Evolutionary conservation across 2,329 filamentous ascomycete genomes (phyloP).

Genomic region (Xylaria digitata): DNA sequence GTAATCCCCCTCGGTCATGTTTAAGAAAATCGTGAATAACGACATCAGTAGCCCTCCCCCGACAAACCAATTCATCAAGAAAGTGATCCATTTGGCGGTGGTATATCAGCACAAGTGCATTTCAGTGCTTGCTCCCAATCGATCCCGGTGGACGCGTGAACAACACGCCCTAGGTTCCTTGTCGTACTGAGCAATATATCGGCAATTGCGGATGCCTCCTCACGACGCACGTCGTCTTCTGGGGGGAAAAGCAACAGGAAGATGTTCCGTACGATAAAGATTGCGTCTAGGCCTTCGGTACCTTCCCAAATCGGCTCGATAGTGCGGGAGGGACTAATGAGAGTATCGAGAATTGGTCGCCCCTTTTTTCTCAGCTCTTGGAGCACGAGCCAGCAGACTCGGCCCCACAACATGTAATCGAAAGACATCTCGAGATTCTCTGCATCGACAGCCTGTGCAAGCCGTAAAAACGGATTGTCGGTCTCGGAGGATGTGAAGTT

Average conservation of each 20-base stretch:
- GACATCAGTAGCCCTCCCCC: no score
- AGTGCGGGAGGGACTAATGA: no score
- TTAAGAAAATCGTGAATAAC: no score
- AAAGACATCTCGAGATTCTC: slow-evolving; percentile 21
- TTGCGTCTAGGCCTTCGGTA: background rate
- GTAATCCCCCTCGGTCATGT: no score
- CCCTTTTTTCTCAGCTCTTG: slow-evolving; percentile 13
- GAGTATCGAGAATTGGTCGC: slow-evolving; percentile 14
- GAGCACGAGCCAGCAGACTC: slow-evolving; percentile 28
- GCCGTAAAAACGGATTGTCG: slow-evolving; percentile 17
- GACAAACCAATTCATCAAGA: no score
- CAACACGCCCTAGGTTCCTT: slow-evolving; percentile 15
- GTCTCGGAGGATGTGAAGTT: background rate
- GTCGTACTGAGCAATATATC: slow-evolving; percentile 11
- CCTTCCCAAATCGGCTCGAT: no score
- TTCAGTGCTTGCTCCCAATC: slow-evolving; percentile 19
- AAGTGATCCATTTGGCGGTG: background rate
- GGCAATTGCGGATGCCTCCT: slow-evolving; percentile 17
- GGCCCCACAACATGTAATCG: slow-evolving; percentile 16
- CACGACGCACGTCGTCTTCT: background rate
- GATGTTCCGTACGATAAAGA: background rate
- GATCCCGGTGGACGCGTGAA: slow-evolving; percentile 21
- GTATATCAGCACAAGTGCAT: slow-evolving; percentile 20
- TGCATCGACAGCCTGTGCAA: slow-evolving; percentile 17
- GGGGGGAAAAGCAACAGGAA: slow-evolving; percentile 8